Percentiles rank a stretch among this genome's conserved stretches.
Conservation (phyloP, 371 early-diverging fungal genomes). For the Lichtheimia ornata region DNA sequence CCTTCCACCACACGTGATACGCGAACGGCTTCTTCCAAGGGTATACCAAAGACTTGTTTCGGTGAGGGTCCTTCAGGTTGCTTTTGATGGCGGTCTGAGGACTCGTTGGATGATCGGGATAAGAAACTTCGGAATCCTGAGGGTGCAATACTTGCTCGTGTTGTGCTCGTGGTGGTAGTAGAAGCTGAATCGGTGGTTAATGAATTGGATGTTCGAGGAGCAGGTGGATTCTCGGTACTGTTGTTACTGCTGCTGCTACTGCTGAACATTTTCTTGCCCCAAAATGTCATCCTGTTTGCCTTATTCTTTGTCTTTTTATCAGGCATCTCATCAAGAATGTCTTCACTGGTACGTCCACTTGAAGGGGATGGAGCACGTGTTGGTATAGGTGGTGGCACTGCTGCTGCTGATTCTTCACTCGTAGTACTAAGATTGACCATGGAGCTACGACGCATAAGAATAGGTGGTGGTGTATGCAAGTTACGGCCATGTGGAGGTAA, state of each 20-base stretch:
- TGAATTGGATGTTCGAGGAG: conserved; percentile 6
- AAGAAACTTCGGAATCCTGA: conserved; percentile 27
- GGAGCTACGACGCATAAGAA: conserved; percentile 37
- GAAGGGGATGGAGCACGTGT: conserved; percentile 13
- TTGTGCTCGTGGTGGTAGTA: neutral
- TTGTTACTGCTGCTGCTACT: conserved; percentile 19
- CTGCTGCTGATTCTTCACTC: conserved; percentile 13
- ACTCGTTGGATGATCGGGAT: conserved; percentile 22
- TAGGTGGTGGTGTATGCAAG: conserved; percentile 31
- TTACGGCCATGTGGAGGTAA: conserved; percentile 11
- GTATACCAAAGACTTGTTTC: conserved; percentile 73
- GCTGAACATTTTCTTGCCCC: conserved; percentile 51
- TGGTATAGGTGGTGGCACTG: conserved; percentile 7
- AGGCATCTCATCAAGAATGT: conserved; percentile 8
- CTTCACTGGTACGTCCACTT: conserved; percentile 17
- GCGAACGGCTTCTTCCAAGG: conserved; percentile 69
- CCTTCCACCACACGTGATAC: conserved; percentile 66
- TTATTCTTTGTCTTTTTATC: conserved; percentile 48
- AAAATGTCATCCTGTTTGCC: conserved; percentile 53
- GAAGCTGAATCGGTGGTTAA: neutral
- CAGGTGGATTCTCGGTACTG: neutral
- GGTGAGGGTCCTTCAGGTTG: conserved; percentile 4
- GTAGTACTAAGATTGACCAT: conserved; percentile 30
- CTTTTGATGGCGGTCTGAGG: neutral
- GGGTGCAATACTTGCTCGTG: conserved; percentile 11